A percentile compares a stretch with the other conserved stretches of the same genome.
These are phyloP conservation scores for Rutstroemia sydowiana DNA, from an alignment of 2,329 filamentous ascomycete genomes.

Conservation along the genomic window DNA sequence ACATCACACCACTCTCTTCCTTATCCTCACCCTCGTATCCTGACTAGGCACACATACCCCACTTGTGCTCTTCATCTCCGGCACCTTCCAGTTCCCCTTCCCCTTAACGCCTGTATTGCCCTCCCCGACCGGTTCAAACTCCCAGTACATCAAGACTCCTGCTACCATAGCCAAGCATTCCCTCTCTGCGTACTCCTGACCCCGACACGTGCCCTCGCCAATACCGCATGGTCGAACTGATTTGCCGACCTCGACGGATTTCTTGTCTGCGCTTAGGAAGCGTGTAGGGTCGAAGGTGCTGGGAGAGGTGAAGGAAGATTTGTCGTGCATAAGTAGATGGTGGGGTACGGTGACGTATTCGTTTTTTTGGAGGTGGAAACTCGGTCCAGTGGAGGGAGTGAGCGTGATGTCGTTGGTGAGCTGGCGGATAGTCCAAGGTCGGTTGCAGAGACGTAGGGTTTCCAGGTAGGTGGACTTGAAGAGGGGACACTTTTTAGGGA, in stretches of 20 bases:
- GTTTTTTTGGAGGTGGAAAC: slow-evolving; percentile 35
- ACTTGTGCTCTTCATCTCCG: slow-evolving; percentile 39
- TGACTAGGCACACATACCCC: slow-evolving; percentile 43
- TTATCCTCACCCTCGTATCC: slow-evolving; percentile 48
- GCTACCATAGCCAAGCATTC: slow-evolving; percentile 44
- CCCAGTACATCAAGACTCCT: slow-evolving; percentile 47
- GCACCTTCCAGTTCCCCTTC: slow-evolving; percentile 40
- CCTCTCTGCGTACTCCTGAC: slow-evolving; percentile 41
- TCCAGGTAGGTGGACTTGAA: slow-evolving; percentile 41
- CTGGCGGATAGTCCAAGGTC: slow-evolving; percentile 36
- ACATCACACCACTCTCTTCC: slow-evolving; percentile 27
- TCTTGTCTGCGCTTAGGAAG: slow-evolving; percentile 33
- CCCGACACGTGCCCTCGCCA: slow-evolving; percentile 42
- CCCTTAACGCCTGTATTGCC: slow-evolving; percentile 14
- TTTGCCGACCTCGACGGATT: slow-evolving; percentile 21
- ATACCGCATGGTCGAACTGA: slow-evolving; percentile 42
- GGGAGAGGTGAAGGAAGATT: slow-evolving; percentile 33
- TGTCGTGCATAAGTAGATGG: slow-evolving; percentile 37
- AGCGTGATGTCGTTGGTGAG: slow-evolving; percentile 32
- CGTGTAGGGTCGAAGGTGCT: slow-evolving; percentile 37
- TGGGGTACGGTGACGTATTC: slow-evolving; percentile 38
- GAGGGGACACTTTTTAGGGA: slow-evolving; percentile 38
- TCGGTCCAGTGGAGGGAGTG: slow-evolving; percentile 14
- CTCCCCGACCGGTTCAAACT: slow-evolving; percentile 41
- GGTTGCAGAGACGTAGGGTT: slow-evolving; percentile 37